Conservation (phyloP, 1,284 basidiomycete species). For the Heterobasidion occidentale region DNA sequence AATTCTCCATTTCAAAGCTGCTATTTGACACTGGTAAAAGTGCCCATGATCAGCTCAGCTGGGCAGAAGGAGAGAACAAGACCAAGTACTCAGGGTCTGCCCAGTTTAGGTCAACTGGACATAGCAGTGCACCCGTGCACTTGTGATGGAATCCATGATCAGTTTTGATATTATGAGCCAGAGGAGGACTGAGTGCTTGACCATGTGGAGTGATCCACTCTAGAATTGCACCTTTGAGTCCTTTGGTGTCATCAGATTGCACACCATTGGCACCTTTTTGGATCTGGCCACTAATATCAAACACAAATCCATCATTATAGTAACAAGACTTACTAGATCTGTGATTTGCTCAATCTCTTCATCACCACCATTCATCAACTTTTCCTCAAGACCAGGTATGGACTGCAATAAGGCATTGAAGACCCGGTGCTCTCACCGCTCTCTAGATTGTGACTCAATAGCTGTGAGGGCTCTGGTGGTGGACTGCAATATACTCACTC, state of each 20-base stretch:
- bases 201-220: slow-evolving; percentile 9
- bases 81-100: not conserved
- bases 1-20: slow-evolving; percentile 2
- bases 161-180: slow-evolving; percentile 7
- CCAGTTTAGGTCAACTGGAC: slow-evolving; percentile 8
- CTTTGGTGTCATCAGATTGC: slow-evolving; percentile 8
- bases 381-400: not conserved
- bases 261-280: slow-evolving; percentile 7
- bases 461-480: not conserved
- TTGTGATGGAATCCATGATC: slow-evolving; percentile 7
- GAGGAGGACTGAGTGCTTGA: slow-evolving; percentile 5
- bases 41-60: not conserved
- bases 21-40: slow-evolving; percentile 1
- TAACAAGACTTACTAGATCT: not conserved
- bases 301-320: not conserved
- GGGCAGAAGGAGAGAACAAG: not conserved
- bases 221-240: slow-evolving; percentile 7
- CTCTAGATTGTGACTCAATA: not conserved
- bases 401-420: not conserved
- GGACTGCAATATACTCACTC: not conserved
- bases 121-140: slow-evolving; percentile 4
- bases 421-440: not conserved
- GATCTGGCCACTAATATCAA: not conserved
- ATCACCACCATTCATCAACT: not conserved
- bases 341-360: not conserved